A percentile compares a stretch with the other conserved stretches of the same genome.
These are phyloP conservation scores for Eucalyptus victrix DNA, from an alignment of 345 rosid genomes.

Conservation along the genomic window DNA sequence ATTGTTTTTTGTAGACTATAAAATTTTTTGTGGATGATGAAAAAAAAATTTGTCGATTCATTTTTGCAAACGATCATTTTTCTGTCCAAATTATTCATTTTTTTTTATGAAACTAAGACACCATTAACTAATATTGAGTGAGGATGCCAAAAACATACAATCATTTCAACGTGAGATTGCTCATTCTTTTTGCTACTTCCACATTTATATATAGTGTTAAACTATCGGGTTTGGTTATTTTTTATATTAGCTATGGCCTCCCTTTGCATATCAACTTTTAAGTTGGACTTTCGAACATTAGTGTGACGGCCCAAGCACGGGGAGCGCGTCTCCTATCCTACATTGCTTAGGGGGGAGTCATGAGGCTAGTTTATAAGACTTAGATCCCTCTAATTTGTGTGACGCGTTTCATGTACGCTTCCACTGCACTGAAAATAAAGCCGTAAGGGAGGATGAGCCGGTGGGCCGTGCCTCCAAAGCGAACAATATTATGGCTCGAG, in stretches of 20 bases:
- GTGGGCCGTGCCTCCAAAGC: too few relatives aligned
- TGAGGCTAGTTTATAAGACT: too few relatives aligned
- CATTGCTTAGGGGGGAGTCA: too few relatives aligned
- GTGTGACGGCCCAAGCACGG: too few relatives aligned
- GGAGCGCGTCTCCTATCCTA: too few relatives aligned
- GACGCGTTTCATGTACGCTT: too few relatives aligned
- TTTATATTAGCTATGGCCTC: neutral
- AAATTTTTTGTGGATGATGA: rapidly evolving
- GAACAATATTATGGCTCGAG: too few relatives aligned
- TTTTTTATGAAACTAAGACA: rapidly evolving
- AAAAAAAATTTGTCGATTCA: too few relatives aligned
- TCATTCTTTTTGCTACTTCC: neutral
- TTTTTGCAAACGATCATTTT: rapidly evolving
- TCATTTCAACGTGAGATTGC: neutral
- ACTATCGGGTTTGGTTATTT: neutral
- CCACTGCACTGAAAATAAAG: too few relatives aligned
- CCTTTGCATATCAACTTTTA: neutral
- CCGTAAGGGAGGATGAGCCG: too few relatives aligned
- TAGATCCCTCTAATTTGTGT: too few relatives aligned
- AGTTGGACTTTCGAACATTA: neutral
- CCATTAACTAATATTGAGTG: neutral
- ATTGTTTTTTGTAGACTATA: neutral
- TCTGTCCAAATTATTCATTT: neutral
- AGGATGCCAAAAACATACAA: too few relatives aligned
- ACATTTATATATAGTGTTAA: neutral